Percentiles rank a stretch among this genome's conserved stretches.
phyloP scores from a whole-genome alignment of 768 basidiomycete species.

The Tremella fuciformis region DNA sequence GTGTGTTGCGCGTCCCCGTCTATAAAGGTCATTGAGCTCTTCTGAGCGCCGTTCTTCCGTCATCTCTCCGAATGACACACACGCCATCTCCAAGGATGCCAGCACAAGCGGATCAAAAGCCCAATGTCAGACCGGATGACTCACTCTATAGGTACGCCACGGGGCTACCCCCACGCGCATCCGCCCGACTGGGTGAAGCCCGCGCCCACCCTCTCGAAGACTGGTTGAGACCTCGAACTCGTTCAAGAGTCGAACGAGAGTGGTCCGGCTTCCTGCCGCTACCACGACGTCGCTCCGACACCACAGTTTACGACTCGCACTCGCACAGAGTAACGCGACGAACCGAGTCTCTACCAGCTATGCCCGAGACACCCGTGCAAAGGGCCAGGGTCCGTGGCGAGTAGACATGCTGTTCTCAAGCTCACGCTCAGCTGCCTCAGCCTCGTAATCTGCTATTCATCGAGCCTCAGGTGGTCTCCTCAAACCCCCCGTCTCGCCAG shows the following conservation, averaged over 20 bases:
- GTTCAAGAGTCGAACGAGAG: not conserved
- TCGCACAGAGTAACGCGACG: slow-evolving; percentile 7
- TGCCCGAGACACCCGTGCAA: slow-evolving; percentile 13
- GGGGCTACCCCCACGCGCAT: not conserved
- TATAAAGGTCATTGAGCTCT: too few species aligned
- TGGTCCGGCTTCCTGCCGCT: not conserved
- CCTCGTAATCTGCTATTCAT: slow-evolving; percentile 51
- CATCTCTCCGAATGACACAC: too few species aligned
- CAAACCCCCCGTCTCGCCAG: slow-evolving; percentile 26
- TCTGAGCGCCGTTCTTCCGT: too few species aligned
- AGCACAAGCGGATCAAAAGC: too few species aligned
- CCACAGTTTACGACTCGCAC: too few species aligned
- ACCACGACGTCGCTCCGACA: slow-evolving; percentile 1
- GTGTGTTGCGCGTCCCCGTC: too few species aligned
- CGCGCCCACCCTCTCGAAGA: slow-evolving; percentile 1
- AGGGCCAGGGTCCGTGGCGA: slow-evolving; percentile 20
- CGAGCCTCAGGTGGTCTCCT: slow-evolving; percentile 44
- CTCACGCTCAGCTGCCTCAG: slow-evolving; percentile 36
- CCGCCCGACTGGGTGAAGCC: too few species aligned
- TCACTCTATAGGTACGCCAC: not conserved
- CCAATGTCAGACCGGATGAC: not conserved
- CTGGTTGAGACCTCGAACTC: slow-evolving; percentile 3
- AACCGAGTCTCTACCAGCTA: slow-evolving; percentile 14
- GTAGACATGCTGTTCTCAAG: not conserved
- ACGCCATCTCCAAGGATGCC: too few species aligned